Percentiles rank a stretch among this genome's conserved stretches.
phyloP scores from a whole-genome alignment of 1,284 basidiomycete species.

The Trichosporon coremiiforme region DNA sequence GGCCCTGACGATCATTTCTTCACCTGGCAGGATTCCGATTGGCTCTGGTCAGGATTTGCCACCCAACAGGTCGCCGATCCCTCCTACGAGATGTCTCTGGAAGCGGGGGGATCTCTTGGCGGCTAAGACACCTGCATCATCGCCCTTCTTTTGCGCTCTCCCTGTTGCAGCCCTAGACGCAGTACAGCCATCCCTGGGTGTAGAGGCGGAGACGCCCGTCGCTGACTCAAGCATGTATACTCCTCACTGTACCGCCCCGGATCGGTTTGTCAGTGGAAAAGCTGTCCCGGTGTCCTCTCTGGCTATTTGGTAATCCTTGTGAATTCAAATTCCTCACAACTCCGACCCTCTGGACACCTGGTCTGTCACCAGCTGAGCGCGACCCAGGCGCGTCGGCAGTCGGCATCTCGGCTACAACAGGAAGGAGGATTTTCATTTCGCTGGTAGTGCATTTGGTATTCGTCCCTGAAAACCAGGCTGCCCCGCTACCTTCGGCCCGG shows the following conservation, averaged over 20 bases:
- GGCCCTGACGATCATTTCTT: constrained; percentile 11
- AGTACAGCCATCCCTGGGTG: neutral
- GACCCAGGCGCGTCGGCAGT: neutral
- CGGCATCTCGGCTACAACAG: neutral
- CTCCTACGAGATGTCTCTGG: neutral
- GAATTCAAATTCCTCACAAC: constrained; percentile 3
- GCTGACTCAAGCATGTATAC: neutral
- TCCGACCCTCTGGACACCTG: no score
- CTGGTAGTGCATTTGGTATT: neutral
- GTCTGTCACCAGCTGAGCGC: no score
- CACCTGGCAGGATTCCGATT: neutral
- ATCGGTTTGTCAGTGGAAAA: neutral
- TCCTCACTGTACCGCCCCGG: no score
- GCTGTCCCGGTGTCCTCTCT: neutral
- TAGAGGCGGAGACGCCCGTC: no score
- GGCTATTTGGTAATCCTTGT: neutral
- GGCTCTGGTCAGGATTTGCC: neutral
- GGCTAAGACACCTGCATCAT: neutral
- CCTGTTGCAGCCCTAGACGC: neutral
- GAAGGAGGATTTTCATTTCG: constrained; percentile 16
- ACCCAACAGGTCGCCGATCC: neutral
- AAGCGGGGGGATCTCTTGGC: neutral
- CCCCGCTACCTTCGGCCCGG: neutral
- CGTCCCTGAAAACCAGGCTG: neutral
- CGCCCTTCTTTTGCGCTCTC: neutral